These are phyloP conservation scores for Guyanaporus albipodus DNA, from an alignment of 768 basidiomycete species.

Conservation along the genomic window DNA sequence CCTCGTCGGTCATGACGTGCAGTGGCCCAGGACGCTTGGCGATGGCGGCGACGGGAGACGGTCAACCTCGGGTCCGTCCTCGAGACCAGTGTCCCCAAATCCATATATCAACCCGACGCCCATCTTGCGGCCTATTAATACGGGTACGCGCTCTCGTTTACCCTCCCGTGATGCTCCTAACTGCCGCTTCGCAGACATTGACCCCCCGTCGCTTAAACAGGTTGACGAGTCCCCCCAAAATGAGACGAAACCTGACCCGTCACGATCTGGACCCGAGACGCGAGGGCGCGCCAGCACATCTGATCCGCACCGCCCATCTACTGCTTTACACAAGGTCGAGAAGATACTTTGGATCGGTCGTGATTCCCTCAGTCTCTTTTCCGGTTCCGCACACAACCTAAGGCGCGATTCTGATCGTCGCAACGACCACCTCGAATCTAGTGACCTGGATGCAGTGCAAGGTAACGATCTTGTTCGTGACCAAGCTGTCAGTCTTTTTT, in stretches of 20 bases:
- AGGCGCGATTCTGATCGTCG: conserved; percentile 17
- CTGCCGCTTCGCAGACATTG: conserved; percentile 16
- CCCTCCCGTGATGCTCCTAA: not conserved
- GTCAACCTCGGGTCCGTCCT: conserved; percentile 10
- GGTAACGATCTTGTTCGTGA: conserved; percentile 16
- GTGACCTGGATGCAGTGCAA: conserved; percentile 20
- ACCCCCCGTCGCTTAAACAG: conserved; percentile 10
- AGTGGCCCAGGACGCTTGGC: too few relatives aligned
- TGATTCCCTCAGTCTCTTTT: conserved; percentile 28
- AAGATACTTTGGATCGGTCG: conserved; percentile 32
- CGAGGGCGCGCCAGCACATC: conserved; percentile 1
- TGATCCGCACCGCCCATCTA: conserved; percentile 22
- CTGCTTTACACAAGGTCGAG: conserved; percentile 32
- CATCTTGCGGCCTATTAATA: conserved; percentile 7
- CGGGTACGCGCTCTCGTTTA: not conserved
- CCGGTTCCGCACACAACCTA: conserved; percentile 11
- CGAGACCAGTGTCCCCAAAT: conserved; percentile 26
- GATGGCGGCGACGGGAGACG: too few relatives aligned
- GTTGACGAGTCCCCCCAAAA: not conserved
- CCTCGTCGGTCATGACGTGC: conserved; percentile 16
- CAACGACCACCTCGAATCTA: conserved; percentile 11
- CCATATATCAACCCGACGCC: conserved; percentile 39
- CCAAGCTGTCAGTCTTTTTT: not conserved
- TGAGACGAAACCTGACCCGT: not conserved
- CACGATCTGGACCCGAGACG: conserved; percentile 8